Percentiles rank a stretch among this genome's conserved stretches.
phyloP scores from a whole-genome alignment of 192 early-diverging fungal species.

The Coemansia biformis region DNA sequence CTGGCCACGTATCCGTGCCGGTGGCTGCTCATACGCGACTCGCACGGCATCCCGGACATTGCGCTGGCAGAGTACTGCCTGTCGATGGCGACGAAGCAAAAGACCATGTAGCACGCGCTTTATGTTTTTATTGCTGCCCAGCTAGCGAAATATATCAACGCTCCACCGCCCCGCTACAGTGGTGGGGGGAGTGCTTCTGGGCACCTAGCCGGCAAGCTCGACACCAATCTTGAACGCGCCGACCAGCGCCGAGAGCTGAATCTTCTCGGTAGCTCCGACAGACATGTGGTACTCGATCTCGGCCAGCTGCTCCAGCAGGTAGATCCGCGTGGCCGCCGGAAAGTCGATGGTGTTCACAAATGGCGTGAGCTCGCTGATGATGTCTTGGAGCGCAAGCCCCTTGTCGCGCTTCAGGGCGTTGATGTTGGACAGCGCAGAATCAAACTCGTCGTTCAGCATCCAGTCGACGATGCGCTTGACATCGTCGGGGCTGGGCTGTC shows the following conservation, averaged over 20 bases:
- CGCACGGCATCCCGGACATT: conserved; percentile 21
- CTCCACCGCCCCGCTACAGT: too few relatives aligned
- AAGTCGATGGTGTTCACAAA: conserved; percentile 67
- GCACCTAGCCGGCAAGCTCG: conserved; percentile 58
- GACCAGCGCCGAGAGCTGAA: conserved; percentile 84
- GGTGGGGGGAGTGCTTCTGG: too few relatives aligned
- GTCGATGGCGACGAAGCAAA: conserved; percentile 7
- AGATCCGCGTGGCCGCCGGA: conserved; percentile 59
- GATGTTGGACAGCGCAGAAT: conserved; percentile 67
- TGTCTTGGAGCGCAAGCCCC: conserved; percentile 87
- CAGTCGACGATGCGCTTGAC: conserved; percentile 70
- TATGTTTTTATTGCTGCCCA: too few relatives aligned
- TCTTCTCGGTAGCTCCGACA: conserved; percentile 75
- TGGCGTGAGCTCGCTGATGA: conserved; percentile 73
- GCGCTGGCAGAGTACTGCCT: conserved; percentile 34
- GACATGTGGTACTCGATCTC: conserved; percentile 84
- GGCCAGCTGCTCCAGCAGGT: conserved; percentile 74
- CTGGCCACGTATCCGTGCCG: conserved; percentile 10
- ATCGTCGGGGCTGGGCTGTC: conserved; percentile 81
- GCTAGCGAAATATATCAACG: too few relatives aligned
- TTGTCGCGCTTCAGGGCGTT: conserved; percentile 69
- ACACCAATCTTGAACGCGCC: conserved; percentile 77
- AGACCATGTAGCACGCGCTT: too few relatives aligned
- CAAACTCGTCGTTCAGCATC: conserved; percentile 84
- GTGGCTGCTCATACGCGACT: conserved; percentile 46